A percentile compares a stretch with the other conserved stretches of the same genome.
phyloP scores from a whole-genome alignment of 2,329 filamentous ascomycete species.

The Sclerotinia nivalis region DNA sequence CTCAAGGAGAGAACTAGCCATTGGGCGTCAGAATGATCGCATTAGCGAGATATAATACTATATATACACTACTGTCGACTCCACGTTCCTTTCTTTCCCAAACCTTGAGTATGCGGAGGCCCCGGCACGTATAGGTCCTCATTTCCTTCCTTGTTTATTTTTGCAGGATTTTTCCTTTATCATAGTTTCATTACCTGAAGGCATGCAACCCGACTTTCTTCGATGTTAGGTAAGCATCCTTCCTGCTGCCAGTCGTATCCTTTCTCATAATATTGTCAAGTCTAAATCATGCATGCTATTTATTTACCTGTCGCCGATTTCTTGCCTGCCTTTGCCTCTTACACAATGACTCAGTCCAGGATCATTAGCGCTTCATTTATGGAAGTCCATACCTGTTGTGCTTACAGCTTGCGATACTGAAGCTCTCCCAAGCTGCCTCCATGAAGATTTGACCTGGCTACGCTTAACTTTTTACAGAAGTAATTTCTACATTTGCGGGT shows the following conservation, averaged over 20 bases:
- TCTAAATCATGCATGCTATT: too few species aligned
- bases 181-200: not conserved
- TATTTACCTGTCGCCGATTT: not conserved
- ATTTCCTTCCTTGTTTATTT: not conserved
- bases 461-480: too few species aligned
- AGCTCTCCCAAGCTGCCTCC: too few species aligned
- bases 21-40: too few species aligned
- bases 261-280: not conserved
- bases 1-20: too few species aligned
- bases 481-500: too few species aligned
- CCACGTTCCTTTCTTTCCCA: not conserved
- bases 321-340: not conserved
- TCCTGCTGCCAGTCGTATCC: not conserved
- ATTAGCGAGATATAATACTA: not conserved
- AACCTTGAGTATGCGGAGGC: not conserved
- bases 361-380: too few species aligned
- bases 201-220: not conserved
- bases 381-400: too few species aligned
- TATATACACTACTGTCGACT: not conserved
- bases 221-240: accelerated
- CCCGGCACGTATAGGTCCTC: not conserved
- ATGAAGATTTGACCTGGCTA: too few species aligned
- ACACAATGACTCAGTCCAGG: not conserved
- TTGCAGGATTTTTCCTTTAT: too few species aligned
- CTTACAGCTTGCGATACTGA: too few species aligned